Evolutionary conservation across 1,139 yeast genomes (phyloP).

Genomic region (Protomyces inouyei): DNA sequence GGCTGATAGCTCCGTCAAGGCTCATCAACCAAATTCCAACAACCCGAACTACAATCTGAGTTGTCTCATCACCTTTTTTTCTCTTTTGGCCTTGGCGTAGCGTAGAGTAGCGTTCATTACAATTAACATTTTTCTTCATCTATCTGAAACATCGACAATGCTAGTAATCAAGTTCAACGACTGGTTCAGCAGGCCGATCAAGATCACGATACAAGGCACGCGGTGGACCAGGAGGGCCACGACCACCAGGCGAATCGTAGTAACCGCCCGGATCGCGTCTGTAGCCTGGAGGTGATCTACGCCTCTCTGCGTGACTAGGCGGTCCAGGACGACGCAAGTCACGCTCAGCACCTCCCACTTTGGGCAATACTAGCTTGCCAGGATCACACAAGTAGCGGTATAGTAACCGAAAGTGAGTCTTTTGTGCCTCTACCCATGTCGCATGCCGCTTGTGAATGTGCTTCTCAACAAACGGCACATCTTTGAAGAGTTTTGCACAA

Average conservation of each 20-base stretch:
- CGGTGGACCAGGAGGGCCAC: slow-evolving; percentile 24
- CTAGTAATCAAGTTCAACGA: slow-evolving; percentile 32
- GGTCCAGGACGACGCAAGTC: neutral
- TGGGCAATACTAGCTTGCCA: slow-evolving; percentile 29
- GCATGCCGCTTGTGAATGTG: slow-evolving; percentile 34
- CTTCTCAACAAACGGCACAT: slow-evolving; percentile 33
- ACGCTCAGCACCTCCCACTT: slow-evolving; percentile 21
- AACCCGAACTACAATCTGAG: too few relatives aligned
- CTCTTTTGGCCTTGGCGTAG: too few relatives aligned
- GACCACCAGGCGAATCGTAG: neutral
- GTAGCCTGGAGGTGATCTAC: slow-evolving; percentile 1
- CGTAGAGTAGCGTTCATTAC: too few relatives aligned
- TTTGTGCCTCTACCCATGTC: slow-evolving; percentile 31
- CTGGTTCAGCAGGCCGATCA: slow-evolving; percentile 27
- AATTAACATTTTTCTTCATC: too few relatives aligned
- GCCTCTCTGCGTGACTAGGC: neutral
- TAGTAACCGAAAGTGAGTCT: slow-evolving; percentile 27
- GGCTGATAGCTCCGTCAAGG: too few relatives aligned
- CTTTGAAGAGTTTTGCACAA: slow-evolving; percentile 34
- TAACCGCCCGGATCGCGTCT: slow-evolving; percentile 4
- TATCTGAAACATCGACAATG: neutral
- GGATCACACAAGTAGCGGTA: slow-evolving; percentile 31
- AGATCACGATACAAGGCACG: slow-evolving; percentile 31
- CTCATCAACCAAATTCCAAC: too few relatives aligned
- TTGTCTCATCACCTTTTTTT: too few relatives aligned